These are phyloP conservation scores for Neopestalotiopsis clavispora DNA, from an alignment of 2,329 filamentous ascomycete genomes.

Conservation along the genomic window DNA sequence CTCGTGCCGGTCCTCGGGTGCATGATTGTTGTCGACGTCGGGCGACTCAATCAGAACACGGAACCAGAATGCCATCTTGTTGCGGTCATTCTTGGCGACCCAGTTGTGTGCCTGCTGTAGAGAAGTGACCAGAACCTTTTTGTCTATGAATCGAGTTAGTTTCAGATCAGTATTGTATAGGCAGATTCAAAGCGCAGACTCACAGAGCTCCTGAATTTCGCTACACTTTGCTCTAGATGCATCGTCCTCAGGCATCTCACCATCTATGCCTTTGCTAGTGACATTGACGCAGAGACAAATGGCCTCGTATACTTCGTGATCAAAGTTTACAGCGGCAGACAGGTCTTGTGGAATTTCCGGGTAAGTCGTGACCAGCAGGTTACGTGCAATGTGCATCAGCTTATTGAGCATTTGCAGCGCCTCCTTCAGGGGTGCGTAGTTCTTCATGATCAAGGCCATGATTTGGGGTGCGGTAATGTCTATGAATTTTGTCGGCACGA, in stretches of 20 bases:
- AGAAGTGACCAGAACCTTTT: slow-evolving; percentile 69
- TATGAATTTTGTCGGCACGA: slow-evolving; percentile 55
- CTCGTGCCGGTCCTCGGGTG: slow-evolving; percentile 54
- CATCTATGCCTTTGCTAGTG: slow-evolving; percentile 70
- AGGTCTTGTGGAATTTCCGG: slow-evolving; percentile 70
- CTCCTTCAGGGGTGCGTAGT: slow-evolving; percentile 64
- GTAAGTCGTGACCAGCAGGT: slow-evolving; percentile 67
- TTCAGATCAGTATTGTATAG: slow-evolving; percentile 8
- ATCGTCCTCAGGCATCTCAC: slow-evolving; percentile 64
- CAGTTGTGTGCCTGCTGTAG: slow-evolving; percentile 72
- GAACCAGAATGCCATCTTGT: slow-evolving; percentile 74
- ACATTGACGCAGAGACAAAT: slow-evolving; percentile 71
- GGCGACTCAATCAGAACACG: slow-evolving; percentile 64
- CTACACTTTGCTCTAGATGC: slow-evolving; percentile 59
- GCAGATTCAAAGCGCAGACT: slow-evolving; percentile 29
- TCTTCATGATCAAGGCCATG: slow-evolving; percentile 66
- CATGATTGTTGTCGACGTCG: slow-evolving; percentile 51
- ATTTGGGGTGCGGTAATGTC: slow-evolving; percentile 66
- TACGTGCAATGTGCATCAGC: slow-evolving; percentile 69
- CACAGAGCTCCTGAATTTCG: slow-evolving; percentile 69
- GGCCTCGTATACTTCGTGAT: slow-evolving; percentile 69
- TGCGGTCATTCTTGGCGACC: slow-evolving; percentile 71
- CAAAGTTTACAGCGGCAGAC: slow-evolving; percentile 67
- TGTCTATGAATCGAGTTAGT: slow-evolving; percentile 49
- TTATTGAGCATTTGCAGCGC: slow-evolving; percentile 69